A percentile compares a stretch with the other conserved stretches of the same genome.
phyloP scores from a whole-genome alignment of 2,329 filamentous ascomycete species.

The Didymosphaeria variabile region DNA sequence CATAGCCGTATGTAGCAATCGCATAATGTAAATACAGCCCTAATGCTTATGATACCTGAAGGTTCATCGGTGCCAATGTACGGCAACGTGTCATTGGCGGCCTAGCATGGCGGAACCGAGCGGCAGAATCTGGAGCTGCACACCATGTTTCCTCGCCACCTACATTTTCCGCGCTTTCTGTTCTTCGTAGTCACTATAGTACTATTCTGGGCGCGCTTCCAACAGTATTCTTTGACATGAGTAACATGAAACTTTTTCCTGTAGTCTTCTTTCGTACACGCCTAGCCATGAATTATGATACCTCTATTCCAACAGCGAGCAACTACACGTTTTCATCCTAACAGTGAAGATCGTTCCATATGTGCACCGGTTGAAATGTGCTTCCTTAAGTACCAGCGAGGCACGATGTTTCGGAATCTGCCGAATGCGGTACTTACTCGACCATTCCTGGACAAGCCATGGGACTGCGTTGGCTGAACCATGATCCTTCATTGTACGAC shows the following conservation, averaged over 20 bases:
- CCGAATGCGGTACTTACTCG: background rate
- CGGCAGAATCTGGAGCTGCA: background rate
- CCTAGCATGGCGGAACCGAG: background rate
- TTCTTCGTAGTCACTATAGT: background rate
- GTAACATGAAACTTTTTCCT: too few relatives aligned
- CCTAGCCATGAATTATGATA: background rate
- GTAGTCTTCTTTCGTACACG: too few relatives aligned
- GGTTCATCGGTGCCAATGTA: background rate
- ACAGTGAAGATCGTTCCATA: background rate
- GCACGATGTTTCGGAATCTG: constrained; percentile 3
- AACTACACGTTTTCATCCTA: background rate
- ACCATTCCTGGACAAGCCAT: background rate
- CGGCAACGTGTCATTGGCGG: background rate
- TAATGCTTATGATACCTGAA: background rate
- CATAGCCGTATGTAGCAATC: background rate
- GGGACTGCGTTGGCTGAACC: constrained; percentile 5
- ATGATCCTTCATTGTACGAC: constrained; percentile 31
- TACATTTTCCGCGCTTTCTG: background rate
- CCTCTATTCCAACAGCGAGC: too few relatives aligned
- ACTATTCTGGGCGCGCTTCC: too few relatives aligned
- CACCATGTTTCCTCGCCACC: background rate
- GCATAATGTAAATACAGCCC: background rate
- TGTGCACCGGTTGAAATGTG: background rate
- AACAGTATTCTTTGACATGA: too few relatives aligned
- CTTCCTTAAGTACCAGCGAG: background rate